These are phyloP conservation scores for Boletus rubropictus DNA, from an alignment of 768 basidiomycete species.

Conservation along the genomic window DNA sequence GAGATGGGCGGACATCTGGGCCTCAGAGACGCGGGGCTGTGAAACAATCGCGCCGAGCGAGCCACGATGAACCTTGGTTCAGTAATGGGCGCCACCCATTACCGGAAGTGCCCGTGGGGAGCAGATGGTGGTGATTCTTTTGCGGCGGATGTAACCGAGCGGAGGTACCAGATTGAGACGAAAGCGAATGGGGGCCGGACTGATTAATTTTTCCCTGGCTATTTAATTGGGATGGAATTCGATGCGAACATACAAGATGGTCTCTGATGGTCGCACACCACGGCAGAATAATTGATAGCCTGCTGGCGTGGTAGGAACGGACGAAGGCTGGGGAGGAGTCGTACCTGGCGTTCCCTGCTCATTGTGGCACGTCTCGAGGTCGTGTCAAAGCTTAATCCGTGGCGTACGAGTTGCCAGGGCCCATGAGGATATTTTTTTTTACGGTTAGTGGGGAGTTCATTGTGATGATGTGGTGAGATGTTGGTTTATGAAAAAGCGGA, in stretches of 20 bases:
- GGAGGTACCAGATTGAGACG: conserved; percentile 22
- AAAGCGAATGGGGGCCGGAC: conserved; percentile 6
- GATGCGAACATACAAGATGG: background rate
- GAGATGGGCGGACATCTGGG: conserved; percentile 6
- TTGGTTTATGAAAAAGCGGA: conserved; percentile 5
- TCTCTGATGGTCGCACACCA: background rate
- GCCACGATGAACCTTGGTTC: background rate
- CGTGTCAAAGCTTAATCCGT: background rate
- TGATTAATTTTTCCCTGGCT: conserved; percentile 7
- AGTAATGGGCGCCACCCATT: conserved; percentile 11
- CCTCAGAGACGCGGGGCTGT: background rate
- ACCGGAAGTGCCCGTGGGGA: conserved; percentile 22
- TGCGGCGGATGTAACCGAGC: conserved; percentile 23
- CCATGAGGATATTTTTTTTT: background rate
- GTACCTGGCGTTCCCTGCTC: conserved; percentile 10
- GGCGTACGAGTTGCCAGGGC: background rate
- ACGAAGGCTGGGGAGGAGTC: conserved; percentile 2
- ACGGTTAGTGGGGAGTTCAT: conserved; percentile 9
- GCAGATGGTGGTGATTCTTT: conserved; percentile 8
- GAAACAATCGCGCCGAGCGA: conserved; percentile 2
- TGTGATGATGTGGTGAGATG: conserved; percentile 13
- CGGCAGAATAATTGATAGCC: background rate
- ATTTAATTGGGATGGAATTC: background rate
- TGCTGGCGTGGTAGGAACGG: background rate
- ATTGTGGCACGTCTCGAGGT: background rate